phyloP scores from a whole-genome alignment of 2,329 filamentous ascomycete genomes.

The Graphiopsis chlorocephala region DNA sequence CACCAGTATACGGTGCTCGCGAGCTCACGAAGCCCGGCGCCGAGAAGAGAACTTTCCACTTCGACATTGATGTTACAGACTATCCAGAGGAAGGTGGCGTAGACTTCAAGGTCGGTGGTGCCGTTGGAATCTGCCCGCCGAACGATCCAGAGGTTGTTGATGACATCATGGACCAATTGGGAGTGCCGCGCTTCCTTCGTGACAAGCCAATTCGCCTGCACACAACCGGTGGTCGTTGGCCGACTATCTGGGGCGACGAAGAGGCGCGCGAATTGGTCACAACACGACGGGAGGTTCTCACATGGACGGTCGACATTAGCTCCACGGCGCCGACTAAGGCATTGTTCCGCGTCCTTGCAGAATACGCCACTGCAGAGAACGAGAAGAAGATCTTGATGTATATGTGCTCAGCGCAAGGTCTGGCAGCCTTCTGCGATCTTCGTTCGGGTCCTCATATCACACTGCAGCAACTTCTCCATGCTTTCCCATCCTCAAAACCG shows the following conservation, averaged over 20 bases:
- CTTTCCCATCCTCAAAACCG: constrained; percentile 88
- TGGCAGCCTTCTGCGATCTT: constrained; percentile 88
- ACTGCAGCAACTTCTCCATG: constrained; percentile 78
- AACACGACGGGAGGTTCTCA: constrained; percentile 85
- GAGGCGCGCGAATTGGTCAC: constrained; percentile 80
- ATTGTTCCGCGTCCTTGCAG: constrained; percentile 79
- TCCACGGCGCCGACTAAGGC: constrained; percentile 88
- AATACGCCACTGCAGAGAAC: constrained; percentile 73
- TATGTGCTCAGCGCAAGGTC: constrained; percentile 84
- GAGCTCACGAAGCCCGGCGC: constrained; percentile 85
- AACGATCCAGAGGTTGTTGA: constrained; percentile 77
- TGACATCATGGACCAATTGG: constrained; percentile 76
- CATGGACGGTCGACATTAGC: constrained; percentile 93
- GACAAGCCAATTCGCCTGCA: constrained; percentile 78
- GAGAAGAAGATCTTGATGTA: constrained; percentile 88
- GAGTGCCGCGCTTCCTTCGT: constrained; percentile 76
- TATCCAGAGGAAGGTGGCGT: constrained; percentile 81
- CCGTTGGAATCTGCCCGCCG: constrained; percentile 87
- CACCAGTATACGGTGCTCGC: constrained; percentile 78
- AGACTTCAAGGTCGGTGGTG: constrained; percentile 95
- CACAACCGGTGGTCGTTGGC: constrained; percentile 83
- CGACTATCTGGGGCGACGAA: constrained; percentile 96
- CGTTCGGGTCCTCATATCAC: constrained; percentile 84
- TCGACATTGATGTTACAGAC: constrained; percentile 92
- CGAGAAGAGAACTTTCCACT: constrained; percentile 96